A percentile compares a stretch with the other conserved stretches of the same genome.
phyloP scores from a whole-genome alignment of 2,329 filamentous ascomycete species.

The Fusarium chaquense region DNA sequence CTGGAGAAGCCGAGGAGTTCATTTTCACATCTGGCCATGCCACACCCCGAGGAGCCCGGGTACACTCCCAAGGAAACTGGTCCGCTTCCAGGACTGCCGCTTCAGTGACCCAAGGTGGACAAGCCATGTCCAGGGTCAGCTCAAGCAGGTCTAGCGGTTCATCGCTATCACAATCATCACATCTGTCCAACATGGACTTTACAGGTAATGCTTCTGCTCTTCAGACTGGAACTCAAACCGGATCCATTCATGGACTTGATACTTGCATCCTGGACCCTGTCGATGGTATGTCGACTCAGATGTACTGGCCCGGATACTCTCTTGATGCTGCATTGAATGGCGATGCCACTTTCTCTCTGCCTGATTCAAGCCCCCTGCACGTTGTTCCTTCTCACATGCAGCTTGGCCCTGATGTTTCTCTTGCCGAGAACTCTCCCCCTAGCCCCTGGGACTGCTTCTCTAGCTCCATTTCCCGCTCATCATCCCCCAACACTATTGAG shows the following conservation, averaged over 20 bases:
- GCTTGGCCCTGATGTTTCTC: conserved; percentile 63
- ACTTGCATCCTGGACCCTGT: conserved; percentile 64
- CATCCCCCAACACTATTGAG: conserved; percentile 63
- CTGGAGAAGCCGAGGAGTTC: conserved; percentile 68
- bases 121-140: conserved; percentile 56
- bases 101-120: conserved; percentile 50
- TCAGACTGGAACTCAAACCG: conserved; percentile 55
- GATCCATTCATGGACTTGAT: conserved; percentile 61
- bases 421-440: conserved; percentile 63
- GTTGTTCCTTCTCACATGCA: conserved; percentile 69
- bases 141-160: conserved; percentile 57
- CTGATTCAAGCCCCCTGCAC: conserved; percentile 61
- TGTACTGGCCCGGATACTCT: conserved; percentile 63
- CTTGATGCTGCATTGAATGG: conserved; percentile 59
- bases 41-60: conserved; percentile 64
- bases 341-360: conserved; percentile 57
- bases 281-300: conserved; percentile 60
- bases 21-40: conserved; percentile 67
- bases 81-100: conserved; percentile 54
- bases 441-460: conserved; percentile 66
- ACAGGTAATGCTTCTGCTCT: conserved; percentile 63
- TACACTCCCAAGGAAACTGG: conserved; percentile 61
- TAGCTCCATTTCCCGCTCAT: conserved; percentile 64
- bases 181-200: conserved; percentile 65
- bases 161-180: conserved; percentile 63